Evolutionary conservation across 352 stramenopile species (phyloP), one percentile per base, ranked within the genome.

Genomic region (Thalassiosira hispida): DNA sequence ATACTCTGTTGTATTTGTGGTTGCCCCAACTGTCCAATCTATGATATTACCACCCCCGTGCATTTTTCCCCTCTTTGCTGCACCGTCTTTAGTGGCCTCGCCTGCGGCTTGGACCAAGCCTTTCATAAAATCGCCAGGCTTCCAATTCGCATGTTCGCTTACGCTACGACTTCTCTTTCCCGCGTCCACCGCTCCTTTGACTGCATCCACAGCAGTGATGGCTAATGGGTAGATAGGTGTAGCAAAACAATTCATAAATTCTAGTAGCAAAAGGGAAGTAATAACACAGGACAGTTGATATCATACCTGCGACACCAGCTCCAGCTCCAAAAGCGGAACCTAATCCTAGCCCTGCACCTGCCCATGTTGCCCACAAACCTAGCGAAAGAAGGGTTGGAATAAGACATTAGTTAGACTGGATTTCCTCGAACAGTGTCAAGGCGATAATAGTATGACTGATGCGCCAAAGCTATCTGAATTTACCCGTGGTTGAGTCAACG

Each of bases 11-110:
- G 74, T 79, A 40, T 47, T 67, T 8, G 60, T 49, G 22, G 74
- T 79, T 47, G 74, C 68, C 16, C 74, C 74, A 31, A 74, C 64
- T 16, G 66, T 62, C 66, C 66, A 83, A 62, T 83, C 74, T 22
- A 77, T 59, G 27, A 79, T 6, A 62, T 79, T 79, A 25, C 68
- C 66, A 64, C 66, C 9, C 16, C 57, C 33, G 18, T 55, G 52
- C 20, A 65, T 35, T 27, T 77, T 79, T 27, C 74, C 67, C 57
- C 74, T 33, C 4, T 55, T 69, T 7, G 22, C 27, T 35, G 38
- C 68, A 14, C 74, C 74, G 27, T 73, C 67, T 55, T 42, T 61
- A 49, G 74, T 74, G 33, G 74, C 53, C 57, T 83, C 67, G 9
- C 40, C 46, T 6, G 68, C 74, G 52, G 51, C 55, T 33, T 79